Base-by-base conservation (phyloP, 2,329 filamentous ascomycete species). In the Cladophialophora chaetospira region DNA sequence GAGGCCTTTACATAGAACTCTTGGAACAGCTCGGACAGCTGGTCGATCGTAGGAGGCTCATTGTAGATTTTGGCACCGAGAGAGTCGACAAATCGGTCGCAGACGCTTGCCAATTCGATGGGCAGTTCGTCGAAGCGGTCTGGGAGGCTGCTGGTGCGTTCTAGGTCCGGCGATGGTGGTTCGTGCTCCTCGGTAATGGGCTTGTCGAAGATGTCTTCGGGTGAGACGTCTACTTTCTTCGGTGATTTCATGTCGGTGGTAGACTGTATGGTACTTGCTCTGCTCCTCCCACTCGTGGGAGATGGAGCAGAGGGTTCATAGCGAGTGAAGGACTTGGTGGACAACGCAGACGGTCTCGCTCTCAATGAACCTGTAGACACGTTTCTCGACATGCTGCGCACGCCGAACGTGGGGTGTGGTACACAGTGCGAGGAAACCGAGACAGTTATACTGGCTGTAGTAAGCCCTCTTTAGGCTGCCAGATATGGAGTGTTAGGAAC, bases 51-150 rank as follows among this genome's bases (percentile, higher is more conserved):
- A 0, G 94, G 87, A 4, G 94, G 94, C 4, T 85, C 86, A 2
- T 89, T 84, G 68, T 97, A 89, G 28, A 95, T 87, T 77, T 89
- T 96, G 66, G 90, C 90, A 45, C 86, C 88, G 23, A 99, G 77
- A 5, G 91, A 93, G 60, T 96, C 91, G 68, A 97, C 87, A 70
- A 99, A 99, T 69, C 91, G 89, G 73, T 97, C 93, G 17, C 88
- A 91, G 69, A 97, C 77, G 72, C 90, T 94, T 57, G 94, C 82
- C 57, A 99, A 83, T 79, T 99, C 94, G 67, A 97, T 94, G 11
- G 94, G 94, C 38, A 99, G 84, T 68, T 96, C 89, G 66, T 96
- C 90, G 62, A 94, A 87, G 55, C 89, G 87, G 61, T 89, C 82
- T 3, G 88, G 77, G 10, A 78, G 55, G 51, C 68, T 69, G 13